phyloP scores from a whole-genome alignment of 1,284 basidiomycete genomes.

The Heterobasidion occidentale region DNA sequence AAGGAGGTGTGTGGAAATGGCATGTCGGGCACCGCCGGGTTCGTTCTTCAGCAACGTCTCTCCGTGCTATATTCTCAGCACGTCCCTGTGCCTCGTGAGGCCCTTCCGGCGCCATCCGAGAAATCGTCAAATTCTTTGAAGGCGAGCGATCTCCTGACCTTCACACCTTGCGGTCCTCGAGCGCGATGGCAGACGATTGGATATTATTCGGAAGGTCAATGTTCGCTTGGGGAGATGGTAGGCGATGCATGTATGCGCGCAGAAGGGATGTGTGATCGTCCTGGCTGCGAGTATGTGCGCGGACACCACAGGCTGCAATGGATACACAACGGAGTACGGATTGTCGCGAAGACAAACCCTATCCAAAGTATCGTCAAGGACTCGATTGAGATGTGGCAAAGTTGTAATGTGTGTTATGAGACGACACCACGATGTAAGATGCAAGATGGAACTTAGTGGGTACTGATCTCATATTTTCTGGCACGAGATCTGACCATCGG shows the following conservation, averaged over 20 bases:
- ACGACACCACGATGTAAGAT: conserved; percentile 31
- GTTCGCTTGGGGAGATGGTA: conserved; percentile 35
- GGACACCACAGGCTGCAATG: conserved; percentile 43
- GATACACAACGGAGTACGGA: conserved; percentile 39
- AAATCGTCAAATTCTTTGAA: conserved; percentile 7
- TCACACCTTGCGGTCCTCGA: conserved; percentile 25
- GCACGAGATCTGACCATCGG: background rate
- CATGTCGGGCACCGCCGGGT: conserved; percentile 44
- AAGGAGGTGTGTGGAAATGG: conserved; percentile 34
- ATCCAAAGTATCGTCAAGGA: conserved; percentile 15
- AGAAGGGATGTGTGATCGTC: conserved; percentile 30
- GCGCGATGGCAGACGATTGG: conserved; percentile 40
- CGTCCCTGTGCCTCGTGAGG: conserved; percentile 21
- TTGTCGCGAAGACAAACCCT: conserved; percentile 26
- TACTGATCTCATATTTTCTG: conserved; percentile 4
- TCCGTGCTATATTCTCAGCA: conserved; percentile 46
- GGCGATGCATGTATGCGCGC: conserved; percentile 23
- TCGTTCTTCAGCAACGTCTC: conserved; percentile 52
- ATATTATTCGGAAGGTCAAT: conserved; percentile 31
- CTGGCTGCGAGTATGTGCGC: conserved; percentile 30
- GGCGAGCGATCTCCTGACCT: conserved; percentile 9
- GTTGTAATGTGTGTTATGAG: conserved; percentile 44
- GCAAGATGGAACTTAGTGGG: conserved; percentile 53
- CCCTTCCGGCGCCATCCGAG: conserved; percentile 8
- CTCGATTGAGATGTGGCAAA: conserved; percentile 43